phyloP scores from a whole-genome alignment of 1,139 yeast genomes.

The Candida buenavistaensis region DNA sequence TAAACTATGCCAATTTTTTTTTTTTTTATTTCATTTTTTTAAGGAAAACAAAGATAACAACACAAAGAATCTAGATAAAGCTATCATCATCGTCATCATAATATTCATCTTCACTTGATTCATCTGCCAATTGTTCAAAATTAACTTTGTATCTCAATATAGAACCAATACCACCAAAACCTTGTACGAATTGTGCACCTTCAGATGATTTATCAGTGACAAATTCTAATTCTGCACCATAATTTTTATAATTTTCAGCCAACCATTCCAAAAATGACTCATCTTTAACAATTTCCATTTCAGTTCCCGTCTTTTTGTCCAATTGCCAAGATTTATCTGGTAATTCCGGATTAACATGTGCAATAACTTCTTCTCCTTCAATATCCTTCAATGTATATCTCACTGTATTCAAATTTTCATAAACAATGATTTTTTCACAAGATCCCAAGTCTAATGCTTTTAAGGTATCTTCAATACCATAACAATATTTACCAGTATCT shows the following conservation, averaged over 20 bases:
- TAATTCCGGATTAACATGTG: slow-evolving; percentile 68
- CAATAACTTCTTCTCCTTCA: slow-evolving; percentile 77
- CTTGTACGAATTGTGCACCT: slow-evolving; percentile 97
- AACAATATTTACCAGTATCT: slow-evolving; percentile 96
- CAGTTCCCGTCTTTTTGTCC: slow-evolving; percentile 85
- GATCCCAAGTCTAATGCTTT: slow-evolving; percentile 97
- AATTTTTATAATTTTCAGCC: slow-evolving; percentile 91
- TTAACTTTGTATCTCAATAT: slow-evolving; percentile 93
- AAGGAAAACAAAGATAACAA: not conserved
- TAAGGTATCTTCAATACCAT: slow-evolving; percentile 93
- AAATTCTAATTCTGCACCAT: slow-evolving; percentile 93
- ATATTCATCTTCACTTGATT: slow-evolving; percentile 82
- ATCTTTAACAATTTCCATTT: slow-evolving; percentile 83
- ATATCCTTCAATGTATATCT: slow-evolving; percentile 84
- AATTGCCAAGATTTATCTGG: slow-evolving; percentile 75
- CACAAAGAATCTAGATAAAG: slow-evolving; percentile 31
- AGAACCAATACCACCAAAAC: slow-evolving; percentile 99
- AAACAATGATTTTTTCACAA: slow-evolving; percentile 87
- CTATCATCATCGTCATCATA: slow-evolving; percentile 73
- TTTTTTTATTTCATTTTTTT: no score
- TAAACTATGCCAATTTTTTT: slow-evolving; percentile 1
- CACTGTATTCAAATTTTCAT: slow-evolving; percentile 82
- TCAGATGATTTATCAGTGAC: slow-evolving; percentile 96
- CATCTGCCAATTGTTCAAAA: slow-evolving; percentile 91
- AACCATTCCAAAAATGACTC: slow-evolving; percentile 92